These are phyloP conservation scores for Solanum bukasovii DNA, from an alignment of 257 asterid genomes.

Conservation along the genomic window DNA sequence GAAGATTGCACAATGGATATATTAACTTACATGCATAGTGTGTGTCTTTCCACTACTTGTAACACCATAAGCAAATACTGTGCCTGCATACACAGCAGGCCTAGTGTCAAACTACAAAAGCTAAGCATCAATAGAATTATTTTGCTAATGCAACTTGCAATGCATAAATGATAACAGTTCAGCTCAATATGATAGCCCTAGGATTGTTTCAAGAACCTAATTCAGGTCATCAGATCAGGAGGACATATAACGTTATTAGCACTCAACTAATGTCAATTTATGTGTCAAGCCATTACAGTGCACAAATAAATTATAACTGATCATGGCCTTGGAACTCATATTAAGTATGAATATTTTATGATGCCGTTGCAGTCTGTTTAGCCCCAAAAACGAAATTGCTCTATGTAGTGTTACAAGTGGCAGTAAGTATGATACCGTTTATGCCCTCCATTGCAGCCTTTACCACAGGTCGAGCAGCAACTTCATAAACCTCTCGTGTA, in stretches of 20 bases:
- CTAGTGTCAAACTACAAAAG: constrained; percentile 9
- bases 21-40: constrained; percentile 92
- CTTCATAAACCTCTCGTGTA: constrained; percentile 87
- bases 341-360: background rate
- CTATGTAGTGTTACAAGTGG: background rate
- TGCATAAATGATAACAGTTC: background rate
- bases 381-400: background rate
- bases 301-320: background rate
- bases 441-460: constrained; percentile 98
- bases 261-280: background rate
- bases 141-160: background rate
- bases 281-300: background rate
- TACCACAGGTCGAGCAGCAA: constrained; percentile 93
- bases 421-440: constrained; percentile 49
- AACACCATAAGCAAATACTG: constrained; percentile 99
- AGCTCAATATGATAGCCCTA: background rate
- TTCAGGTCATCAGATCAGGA: background rate
- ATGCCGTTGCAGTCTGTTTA: background rate
- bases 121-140: background rate
- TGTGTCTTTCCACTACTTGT: constrained; percentile 99
- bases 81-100: constrained; percentile 50
- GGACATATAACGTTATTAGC: background rate
- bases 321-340: background rate
- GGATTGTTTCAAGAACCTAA: background rate
- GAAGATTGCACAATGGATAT: constrained; percentile 3